Percentiles rank a stretch among this genome's conserved stretches.
phyloP scores from a whole-genome alignment of 1,284 basidiomycete genomes.

The Trichosporon sp. region DNA sequence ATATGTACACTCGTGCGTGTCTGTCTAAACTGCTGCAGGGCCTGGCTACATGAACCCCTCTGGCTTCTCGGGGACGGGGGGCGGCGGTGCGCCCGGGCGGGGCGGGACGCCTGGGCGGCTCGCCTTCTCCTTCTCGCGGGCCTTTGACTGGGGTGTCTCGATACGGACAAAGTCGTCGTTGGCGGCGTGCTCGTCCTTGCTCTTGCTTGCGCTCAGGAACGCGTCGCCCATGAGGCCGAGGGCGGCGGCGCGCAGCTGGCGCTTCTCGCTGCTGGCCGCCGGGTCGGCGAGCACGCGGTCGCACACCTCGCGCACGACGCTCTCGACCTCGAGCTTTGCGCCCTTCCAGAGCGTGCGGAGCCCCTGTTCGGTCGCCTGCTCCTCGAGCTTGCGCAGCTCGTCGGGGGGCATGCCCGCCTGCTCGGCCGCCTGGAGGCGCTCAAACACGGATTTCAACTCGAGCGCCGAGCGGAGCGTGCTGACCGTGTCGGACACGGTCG shows the following conservation, averaged over 20 bases:
- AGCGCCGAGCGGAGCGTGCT: conserved; percentile 62
- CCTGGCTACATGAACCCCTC: not conserved
- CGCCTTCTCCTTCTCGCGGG: conserved; percentile 41
- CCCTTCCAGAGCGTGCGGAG: conserved; percentile 84
- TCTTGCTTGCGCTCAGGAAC: not conserved
- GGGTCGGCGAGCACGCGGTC: conserved; percentile 68
- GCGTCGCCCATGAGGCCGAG: conserved; percentile 72
- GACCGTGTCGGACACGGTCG: conserved; percentile 90
- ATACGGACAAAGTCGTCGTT: conserved; percentile 71
- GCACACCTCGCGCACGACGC: conserved; percentile 86
- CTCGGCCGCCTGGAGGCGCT: conserved; percentile 89
- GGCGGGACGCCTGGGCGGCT: not conserved
- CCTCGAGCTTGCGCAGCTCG: conserved; percentile 83
- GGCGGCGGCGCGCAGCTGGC: conserved; percentile 70
- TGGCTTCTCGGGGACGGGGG: conserved; percentile 2
- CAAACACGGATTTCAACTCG: conserved; percentile 90
- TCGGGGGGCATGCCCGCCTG: conserved; percentile 80
- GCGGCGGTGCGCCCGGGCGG: conserved; percentile 1
- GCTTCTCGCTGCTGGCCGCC: conserved; percentile 55
- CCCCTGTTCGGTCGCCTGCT: conserved; percentile 93
- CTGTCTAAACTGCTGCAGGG: not conserved
- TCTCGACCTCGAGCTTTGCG: conserved; percentile 52
- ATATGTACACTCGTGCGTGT: not conserved
- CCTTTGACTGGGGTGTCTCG: conserved; percentile 58
- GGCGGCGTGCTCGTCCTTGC: not conserved